A percentile compares a stretch with the other conserved stretches of the same genome.
These are phyloP conservation scores for Mycosarcoma mackinlayi DNA, from an alignment of 1,284 basidiomycete genomes.

Conservation along the genomic window DNA sequence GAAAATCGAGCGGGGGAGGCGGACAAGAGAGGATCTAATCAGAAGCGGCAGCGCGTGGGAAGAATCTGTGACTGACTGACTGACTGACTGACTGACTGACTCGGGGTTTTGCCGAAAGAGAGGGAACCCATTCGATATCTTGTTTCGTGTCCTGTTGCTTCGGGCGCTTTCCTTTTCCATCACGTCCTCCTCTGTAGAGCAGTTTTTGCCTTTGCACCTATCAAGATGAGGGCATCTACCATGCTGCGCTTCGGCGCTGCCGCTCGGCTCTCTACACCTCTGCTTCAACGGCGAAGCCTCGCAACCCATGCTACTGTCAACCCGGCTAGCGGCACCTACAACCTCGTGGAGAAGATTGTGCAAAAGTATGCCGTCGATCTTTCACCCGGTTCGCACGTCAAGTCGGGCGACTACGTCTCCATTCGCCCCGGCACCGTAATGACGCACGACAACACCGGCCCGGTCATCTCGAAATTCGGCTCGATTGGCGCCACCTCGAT, in stretches of 20 bases:
- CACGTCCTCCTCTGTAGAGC: not conserved
- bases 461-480: slow-evolving; percentile 90
- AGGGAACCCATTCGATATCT: not conserved
- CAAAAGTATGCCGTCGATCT: slow-evolving; percentile 94
- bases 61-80: no score
- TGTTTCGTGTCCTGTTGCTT: not conserved
- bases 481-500: slow-evolving; percentile 91
- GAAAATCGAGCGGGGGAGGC: not conserved
- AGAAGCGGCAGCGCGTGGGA: not conserved
- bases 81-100: no score
- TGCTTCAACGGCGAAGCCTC: slow-evolving; percentile 25
- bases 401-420: slow-evolving; percentile 98
- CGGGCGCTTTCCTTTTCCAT: not conserved
- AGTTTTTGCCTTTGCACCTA: not conserved
- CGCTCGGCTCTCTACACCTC: slow-evolving; percentile 9
- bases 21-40: slow-evolving; percentile 14
- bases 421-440: slow-evolving; percentile 92
- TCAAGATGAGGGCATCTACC: slow-evolving; percentile 36
- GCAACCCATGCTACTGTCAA: slow-evolving; percentile 42
- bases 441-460: slow-evolving; percentile 87
- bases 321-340: slow-evolving; percentile 37
- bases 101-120: slow-evolving; percentile 31
- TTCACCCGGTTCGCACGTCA: slow-evolving; percentile 75
- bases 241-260: slow-evolving; percentile 35
- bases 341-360: slow-evolving; percentile 93